phyloP scores from a whole-genome alignment of 2,329 filamentous ascomycete species.

The Nemania sp. region DNA sequence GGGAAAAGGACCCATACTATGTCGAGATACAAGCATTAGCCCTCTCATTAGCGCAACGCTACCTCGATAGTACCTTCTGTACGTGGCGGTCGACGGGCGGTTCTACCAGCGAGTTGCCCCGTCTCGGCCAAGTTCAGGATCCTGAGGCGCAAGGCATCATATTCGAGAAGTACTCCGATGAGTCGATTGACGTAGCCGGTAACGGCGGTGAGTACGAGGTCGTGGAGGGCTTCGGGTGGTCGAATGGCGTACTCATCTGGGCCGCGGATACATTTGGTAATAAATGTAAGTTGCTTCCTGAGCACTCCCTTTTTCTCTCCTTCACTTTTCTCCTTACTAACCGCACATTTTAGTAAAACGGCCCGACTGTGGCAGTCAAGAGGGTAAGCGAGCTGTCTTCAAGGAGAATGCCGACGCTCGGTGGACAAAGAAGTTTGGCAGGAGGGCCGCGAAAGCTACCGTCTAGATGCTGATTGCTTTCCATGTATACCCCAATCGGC shows the following conservation, averaged over 20 bases:
- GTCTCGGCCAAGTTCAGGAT: conserved; percentile 51
- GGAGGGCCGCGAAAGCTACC: conserved; percentile 7
- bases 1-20: conserved; percentile 58
- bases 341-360: conserved; percentile 45
- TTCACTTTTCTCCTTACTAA: background rate
- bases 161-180: conserved; percentile 72
- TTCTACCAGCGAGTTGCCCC: conserved; percentile 56
- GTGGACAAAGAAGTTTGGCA: conserved; percentile 55
- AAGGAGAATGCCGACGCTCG: conserved; percentile 51
- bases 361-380: conserved; percentile 60
- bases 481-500: background rate
- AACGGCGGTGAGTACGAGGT: conserved; percentile 71
- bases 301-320: background rate
- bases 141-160: conserved; percentile 59
- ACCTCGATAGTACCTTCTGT: conserved; percentile 70
- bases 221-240: conserved; percentile 73
- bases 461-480: background rate
- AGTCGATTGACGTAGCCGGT: conserved; percentile 63
- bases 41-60: conserved; percentile 64
- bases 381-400: conserved; percentile 52
- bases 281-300: conserved; percentile 35
- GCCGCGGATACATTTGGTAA: conserved; percentile 64
- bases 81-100: conserved; percentile 72
- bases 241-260: conserved; percentile 71
- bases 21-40: conserved; percentile 59